These are phyloP conservation scores for Oxyria digyna DNA, from an alignment of 148 eudicot genomes.

Conservation along the genomic window DNA sequence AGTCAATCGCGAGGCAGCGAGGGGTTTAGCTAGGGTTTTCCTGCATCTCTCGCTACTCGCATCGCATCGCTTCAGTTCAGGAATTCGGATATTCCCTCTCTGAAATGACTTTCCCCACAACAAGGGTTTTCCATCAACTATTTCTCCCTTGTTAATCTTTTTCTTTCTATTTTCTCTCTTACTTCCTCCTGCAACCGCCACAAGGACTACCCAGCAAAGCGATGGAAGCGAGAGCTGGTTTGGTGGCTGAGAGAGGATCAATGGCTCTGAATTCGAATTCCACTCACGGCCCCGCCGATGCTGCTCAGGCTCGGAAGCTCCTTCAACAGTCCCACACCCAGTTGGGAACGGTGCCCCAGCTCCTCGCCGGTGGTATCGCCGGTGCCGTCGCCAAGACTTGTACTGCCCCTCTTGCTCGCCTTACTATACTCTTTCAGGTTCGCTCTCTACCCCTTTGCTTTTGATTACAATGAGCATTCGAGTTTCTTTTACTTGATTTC, in stretches of 20 bases:
- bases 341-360: conserved; percentile 49
- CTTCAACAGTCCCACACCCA: conserved; percentile 34
- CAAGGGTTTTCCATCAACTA: neutral
- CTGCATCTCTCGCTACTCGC: neutral
- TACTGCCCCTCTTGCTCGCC: conserved; percentile 84
- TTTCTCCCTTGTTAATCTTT: neutral
- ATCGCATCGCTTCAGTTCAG: neutral
- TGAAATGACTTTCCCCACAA: neutral
- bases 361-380: conserved; percentile 72
- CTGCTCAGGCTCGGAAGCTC: conserved; percentile 28
- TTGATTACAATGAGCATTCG: neutral
- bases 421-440: conserved; percentile 85
- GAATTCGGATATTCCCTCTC: neutral
- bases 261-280: conserved; percentile 20
- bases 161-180: neutral
- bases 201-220: neutral
- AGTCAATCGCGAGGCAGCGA: neutral
- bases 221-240: conserved; percentile 28
- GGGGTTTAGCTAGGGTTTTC: neutral
- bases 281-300: conserved; percentile 25
- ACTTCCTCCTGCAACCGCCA: neutral
- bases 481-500: neutral
- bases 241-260: conserved; percentile 14
- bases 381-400: conserved; percentile 79
- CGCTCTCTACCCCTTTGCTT: neutral